Base-by-base conservation (phyloP, 1,284 basidiomycete species). In the Pascua sp. region DNA sequence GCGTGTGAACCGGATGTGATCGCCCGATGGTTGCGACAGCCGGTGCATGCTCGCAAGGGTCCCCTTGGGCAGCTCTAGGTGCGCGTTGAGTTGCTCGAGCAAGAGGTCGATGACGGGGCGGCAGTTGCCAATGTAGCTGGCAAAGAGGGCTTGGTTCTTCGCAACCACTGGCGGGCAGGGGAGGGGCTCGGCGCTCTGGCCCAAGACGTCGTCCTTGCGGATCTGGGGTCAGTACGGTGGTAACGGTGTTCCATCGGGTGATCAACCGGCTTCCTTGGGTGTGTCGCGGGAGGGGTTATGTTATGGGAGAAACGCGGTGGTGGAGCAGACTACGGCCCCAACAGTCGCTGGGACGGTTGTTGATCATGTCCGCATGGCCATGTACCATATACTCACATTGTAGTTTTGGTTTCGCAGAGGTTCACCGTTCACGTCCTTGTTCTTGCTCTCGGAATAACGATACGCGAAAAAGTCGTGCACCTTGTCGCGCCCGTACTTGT, bases 1-100 rank as follows among this genome's bases (percentile, higher is more conserved):
- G 81, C 77, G 82, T 51, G 83, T 86, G 32, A 83, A 77, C 10
- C 86, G 79, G 1, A 84, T 78, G 64, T 87, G 85, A 61, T 85
- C 84, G 13, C 83, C 83, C 47, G 83, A 86, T 40, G 70, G 71
- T 49, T 84, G 81, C 2, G 78, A 71, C 1, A 73, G 56, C 1
- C 69, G 64, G 66, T 88, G 86, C n/a, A 80, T 69, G 8, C 72
- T 68, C 8, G 74, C 64, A 2, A 88, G 72, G 0, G 79, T 77
- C 5, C 84, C 84, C 11, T 71, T 47, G 0, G 84, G 83, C 9
- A 88, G 75, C 4, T 81, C 82, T 1, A 88, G 80, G 54, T 74
- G 80, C 12, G 79, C 77, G 62, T 84, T 84, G 71, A 88, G 83
- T 40, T 85, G 75, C 15, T 77, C 71, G 11, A 88, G 70, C 8